phyloP scores from a whole-genome alignment of 1,284 basidiomycete genomes.

The Ceratobasidium sp. region DNA sequence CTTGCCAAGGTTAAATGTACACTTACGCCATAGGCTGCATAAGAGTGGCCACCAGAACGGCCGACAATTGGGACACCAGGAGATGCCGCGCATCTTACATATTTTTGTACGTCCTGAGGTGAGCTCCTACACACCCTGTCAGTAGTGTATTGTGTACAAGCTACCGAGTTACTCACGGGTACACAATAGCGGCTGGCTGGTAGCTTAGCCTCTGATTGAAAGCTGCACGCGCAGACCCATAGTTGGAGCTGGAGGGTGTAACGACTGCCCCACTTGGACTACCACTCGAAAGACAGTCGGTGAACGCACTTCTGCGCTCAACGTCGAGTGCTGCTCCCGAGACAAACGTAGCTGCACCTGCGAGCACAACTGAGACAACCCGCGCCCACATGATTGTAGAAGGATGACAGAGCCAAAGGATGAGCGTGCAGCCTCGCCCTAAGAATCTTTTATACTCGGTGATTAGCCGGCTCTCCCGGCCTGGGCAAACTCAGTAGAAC shows the following conservation, averaged over 20 bases:
- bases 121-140: constrained; percentile 16
- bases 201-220: constrained; percentile 40
- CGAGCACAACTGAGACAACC: background rate
- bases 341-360: constrained; percentile 3
- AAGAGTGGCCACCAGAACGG: constrained; percentile 42
- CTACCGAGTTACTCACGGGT: constrained; percentile 34
- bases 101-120: constrained; percentile 37
- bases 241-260: constrained; percentile 20
- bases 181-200: constrained; percentile 40
- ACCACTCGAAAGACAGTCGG: constrained; percentile 10
- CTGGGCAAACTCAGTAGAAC: background rate
- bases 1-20: background rate
- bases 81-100: constrained; percentile 40
- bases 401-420: background rate
- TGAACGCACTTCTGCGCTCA: constrained; percentile 18
- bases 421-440: background rate
- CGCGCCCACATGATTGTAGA: constrained; percentile 18
- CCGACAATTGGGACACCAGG: constrained; percentile 35
- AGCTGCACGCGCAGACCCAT: constrained; percentile 18
- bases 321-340: constrained; percentile 12
- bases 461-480: background rate
- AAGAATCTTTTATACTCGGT: constrained; percentile 4
- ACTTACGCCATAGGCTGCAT: constrained; percentile 41
- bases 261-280: constrained; percentile 11
- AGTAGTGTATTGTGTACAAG: background rate